phyloP scores from a whole-genome alignment of 2,329 filamentous ascomycete genomes.

The Penicillium verrucosum region DNA sequence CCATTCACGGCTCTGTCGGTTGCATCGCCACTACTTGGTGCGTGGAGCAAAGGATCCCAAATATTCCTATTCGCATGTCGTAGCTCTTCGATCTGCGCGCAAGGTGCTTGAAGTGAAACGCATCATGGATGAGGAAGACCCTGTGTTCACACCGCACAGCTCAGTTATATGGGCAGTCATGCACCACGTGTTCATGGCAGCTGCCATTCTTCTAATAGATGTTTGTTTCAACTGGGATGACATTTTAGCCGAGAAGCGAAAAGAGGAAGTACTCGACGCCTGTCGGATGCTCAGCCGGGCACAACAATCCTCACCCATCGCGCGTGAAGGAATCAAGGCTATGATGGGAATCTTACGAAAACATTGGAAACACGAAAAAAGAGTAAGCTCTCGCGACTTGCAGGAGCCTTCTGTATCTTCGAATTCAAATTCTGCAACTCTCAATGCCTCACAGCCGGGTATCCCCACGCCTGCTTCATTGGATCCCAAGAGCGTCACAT shows the following conservation, averaged over 20 bases:
- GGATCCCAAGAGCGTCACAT: not conserved
- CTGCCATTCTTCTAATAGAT: conserved; percentile 40
- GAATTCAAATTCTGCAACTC: not conserved
- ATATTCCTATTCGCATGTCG: conserved; percentile 39
- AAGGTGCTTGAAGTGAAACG: conserved; percentile 38
- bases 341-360: conserved; percentile 38
- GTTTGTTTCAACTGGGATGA: conserved; percentile 42
- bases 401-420: not conserved
- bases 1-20: conserved; percentile 37
- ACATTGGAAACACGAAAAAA: conserved; percentile 28
- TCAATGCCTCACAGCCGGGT: not conserved
- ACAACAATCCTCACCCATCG: conserved; percentile 31
- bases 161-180: conserved; percentile 34
- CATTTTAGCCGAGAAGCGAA: conserved; percentile 34
- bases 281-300: conserved; percentile 40
- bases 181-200: conserved; percentile 43
- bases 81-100: conserved; percentile 39
- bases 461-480: not conserved
- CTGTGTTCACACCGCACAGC: conserved; percentile 24
- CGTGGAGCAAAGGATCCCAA: conserved; percentile 34
- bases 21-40: conserved; percentile 42
- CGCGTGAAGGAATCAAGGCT: conserved; percentile 35
- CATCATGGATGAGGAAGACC: conserved; percentile 33
- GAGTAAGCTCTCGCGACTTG: not conserved
- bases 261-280: conserved; percentile 37